These are phyloP conservation scores for Kandelia obovata DNA, from an alignment of 345 rosid genomes.

Conservation along the genomic window DNA sequence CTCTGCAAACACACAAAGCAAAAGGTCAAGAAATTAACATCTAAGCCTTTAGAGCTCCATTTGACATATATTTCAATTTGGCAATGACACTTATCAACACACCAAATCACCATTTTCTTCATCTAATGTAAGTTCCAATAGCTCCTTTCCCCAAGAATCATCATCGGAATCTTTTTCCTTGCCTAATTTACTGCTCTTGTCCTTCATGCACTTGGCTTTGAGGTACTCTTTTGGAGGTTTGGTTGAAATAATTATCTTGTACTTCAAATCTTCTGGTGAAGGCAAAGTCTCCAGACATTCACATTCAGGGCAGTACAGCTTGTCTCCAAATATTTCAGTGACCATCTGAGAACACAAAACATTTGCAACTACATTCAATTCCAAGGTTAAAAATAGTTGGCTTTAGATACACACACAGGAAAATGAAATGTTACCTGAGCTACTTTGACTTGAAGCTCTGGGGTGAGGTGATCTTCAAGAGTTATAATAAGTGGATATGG, in stretches of 20 bases:
- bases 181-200: slow-evolving; percentile 23
- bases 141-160: slow-evolving; percentile 41
- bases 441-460: slow-evolving; percentile 27
- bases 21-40: neutral
- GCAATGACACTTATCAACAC: neutral
- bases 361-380: slow-evolving; percentile 7
- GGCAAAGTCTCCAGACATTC: slow-evolving; percentile 53
- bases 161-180: slow-evolving; percentile 48
- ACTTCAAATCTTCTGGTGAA: slow-evolving; percentile 65
- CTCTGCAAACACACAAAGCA: slow-evolving; percentile 21
- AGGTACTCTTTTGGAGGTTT: slow-evolving; percentile 52
- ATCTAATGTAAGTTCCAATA: slow-evolving; percentile 29
- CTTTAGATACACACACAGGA: slow-evolving; percentile 3
- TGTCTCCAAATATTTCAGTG: slow-evolving; percentile 43
- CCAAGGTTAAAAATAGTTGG: neutral
- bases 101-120: slow-evolving; percentile 28
- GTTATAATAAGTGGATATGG: slow-evolving; percentile 31
- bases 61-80: neutral
- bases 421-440: slow-evolving; percentile 27
- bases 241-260: slow-evolving; percentile 58
- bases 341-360: slow-evolving; percentile 44
- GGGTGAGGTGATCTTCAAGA: slow-evolving; percentile 33
- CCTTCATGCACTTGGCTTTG: slow-evolving; percentile 31
- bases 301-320: slow-evolving; percentile 48
- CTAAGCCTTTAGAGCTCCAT: neutral